Evolutionary conservation across 768 basidiomycete genomes (phyloP), one percentile per base, ranked within the genome.

Genomic region (Amylocystis lapponica): DNA sequence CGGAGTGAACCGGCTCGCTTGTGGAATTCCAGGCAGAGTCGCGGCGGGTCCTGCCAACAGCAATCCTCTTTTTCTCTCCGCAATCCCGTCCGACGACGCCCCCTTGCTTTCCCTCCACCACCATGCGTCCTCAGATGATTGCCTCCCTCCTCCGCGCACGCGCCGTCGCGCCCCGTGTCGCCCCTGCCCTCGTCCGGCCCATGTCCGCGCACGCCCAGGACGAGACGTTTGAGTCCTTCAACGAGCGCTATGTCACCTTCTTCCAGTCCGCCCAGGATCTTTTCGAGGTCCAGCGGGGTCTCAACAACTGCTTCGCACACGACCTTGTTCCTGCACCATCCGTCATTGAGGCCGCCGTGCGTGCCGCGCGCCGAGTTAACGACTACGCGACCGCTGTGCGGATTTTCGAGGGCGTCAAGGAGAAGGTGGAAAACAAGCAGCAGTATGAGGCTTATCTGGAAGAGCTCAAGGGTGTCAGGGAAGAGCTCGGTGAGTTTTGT

Each of bases 271-370:
- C 91, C 37, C 82, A 92, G 60, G 96, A 99, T 70, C 78, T 97
- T 45, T 99, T 99, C 62, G 96, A 99, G 74, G 86, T 99, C 51
- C 95, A 99, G 69, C 89, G 96, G 39, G 96, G 96, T 29, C 74
- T 99, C 58, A 98, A 99, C 76, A 99, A 99, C 77, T 97, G 94
- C 72, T 99, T 99, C 64, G 90, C 96, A 2, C 95, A 98, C 66
- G 96, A 99, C 66, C 79, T 96, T 50, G 93, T 96, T 12, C 92
- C 92, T 4, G 78, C 88, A 2, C 78, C 89, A 21, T 63, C 72
- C 42, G 89, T 95, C 55, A 69, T 94, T 42, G 90, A 93, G 68
- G 86, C 89, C 50, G 91, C 91, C 21, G 70, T 94, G 49, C 79
- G 81, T 41, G 92, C 93, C 44, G 80, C 89, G 17, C 75, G 96